Evolutionary conservation across 768 basidiomycete genomes (phyloP).

Genomic region (Amanita inopinata): DNA sequence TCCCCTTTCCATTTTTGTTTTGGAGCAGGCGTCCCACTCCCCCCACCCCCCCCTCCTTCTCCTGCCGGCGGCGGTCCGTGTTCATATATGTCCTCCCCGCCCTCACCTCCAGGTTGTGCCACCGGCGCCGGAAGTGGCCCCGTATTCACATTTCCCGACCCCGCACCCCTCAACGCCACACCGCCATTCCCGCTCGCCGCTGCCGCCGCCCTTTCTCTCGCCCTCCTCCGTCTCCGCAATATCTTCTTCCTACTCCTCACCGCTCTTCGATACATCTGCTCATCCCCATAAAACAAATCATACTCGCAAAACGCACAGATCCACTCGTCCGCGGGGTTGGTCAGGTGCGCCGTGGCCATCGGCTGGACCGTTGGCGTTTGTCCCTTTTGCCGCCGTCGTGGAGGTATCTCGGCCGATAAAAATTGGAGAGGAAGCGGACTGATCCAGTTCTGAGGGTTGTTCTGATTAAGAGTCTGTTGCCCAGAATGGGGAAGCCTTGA

Average conservation of each 20-base stretch:
- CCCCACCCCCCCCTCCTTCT: too few species aligned
- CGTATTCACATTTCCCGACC: slow-evolving; percentile 15
- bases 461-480: slow-evolving; percentile 13
- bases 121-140: slow-evolving; percentile 1
- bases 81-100: too few species aligned
- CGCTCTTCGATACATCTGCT: slow-evolving; percentile 50
- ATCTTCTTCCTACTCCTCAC: slow-evolving; percentile 73
- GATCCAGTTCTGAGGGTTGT: slow-evolving; percentile 36
- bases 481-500: slow-evolving; percentile 50
- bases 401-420: slow-evolving; percentile 57
- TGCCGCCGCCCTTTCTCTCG: slow-evolving; percentile 58
- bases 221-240: slow-evolving; percentile 55
- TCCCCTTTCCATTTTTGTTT: too few species aligned
- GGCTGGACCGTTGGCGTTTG: slow-evolving; percentile 12
- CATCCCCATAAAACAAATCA: slow-evolving; percentile 83
- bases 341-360: slow-evolving; percentile 21
- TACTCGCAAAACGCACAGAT: slow-evolving; percentile 95
- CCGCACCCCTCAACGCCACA: too few species aligned
- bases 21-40: too few species aligned
- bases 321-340: slow-evolving; percentile 76
- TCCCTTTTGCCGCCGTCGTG: slow-evolving; percentile 21
- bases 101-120: slow-evolving; percentile 15
- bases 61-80: too few species aligned
- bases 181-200: slow-evolving; percentile 28
- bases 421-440: slow-evolving; percentile 58